These are phyloP conservation scores for Colletotrichum paranaense DNA, from an alignment of 2,329 filamentous ascomycete genomes.

Conservation along the genomic window DNA sequence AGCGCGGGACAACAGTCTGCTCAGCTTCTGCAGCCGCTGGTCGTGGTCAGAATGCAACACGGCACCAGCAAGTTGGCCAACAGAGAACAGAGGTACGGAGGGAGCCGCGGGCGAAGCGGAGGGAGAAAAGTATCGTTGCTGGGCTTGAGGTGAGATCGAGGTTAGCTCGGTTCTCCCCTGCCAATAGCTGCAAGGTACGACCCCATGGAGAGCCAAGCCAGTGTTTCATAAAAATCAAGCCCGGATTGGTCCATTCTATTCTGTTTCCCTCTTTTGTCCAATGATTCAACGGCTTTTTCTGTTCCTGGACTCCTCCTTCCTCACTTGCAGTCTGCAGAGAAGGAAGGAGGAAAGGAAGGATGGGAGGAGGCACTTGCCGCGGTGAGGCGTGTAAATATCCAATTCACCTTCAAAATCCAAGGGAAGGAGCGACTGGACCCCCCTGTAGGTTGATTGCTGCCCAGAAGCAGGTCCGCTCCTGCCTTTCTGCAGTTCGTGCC, in stretches of 20 bases:
- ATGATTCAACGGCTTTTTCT: conserved; percentile 24
- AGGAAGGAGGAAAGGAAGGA: conserved; percentile 11
- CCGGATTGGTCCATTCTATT: conserved; percentile 27
- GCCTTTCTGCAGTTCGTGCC: not conserved
- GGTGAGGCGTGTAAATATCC: conserved; percentile 16
- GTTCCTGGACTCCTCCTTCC: not conserved
- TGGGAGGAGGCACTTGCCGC: no score
- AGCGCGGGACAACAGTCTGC: not conserved
- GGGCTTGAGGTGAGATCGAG: conserved; percentile 8
- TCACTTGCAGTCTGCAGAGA: not conserved
- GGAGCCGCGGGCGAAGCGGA: not conserved
- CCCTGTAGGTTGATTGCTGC: conserved; percentile 1
- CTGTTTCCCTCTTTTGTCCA: conserved; percentile 25
- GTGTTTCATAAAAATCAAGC: conserved; percentile 26
- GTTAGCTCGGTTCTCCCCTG: conserved; percentile 13
- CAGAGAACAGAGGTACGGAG: conserved; percentile 3
- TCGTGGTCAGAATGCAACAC: not conserved
- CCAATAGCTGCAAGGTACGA: conserved; percentile 30
- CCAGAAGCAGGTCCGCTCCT: not conserved
- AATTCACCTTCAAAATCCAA: conserved; percentile 1
- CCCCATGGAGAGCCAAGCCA: conserved; percentile 21
- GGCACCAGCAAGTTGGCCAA: not conserved
- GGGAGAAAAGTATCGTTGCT: conserved; percentile 5
- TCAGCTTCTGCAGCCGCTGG: not conserved
- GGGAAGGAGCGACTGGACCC: conserved; percentile 6